Conservation (phyloP, 2,329 filamentous ascomycete species). For the Colletotrichum musae region DNA sequence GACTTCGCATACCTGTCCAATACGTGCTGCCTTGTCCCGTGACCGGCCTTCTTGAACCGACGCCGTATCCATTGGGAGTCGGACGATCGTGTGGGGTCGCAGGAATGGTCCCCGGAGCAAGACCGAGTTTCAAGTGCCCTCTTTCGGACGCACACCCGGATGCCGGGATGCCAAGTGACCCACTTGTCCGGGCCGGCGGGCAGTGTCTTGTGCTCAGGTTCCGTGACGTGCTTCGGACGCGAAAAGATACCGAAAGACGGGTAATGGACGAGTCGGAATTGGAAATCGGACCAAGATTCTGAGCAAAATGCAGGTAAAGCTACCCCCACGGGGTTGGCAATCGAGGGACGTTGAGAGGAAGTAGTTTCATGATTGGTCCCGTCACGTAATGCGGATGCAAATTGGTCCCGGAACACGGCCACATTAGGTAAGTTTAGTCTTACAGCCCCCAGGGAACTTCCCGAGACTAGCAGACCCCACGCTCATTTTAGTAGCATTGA, state of each 20-base stretch:
- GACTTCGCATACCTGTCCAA: constrained; percentile 19
- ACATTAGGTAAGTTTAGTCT: constrained; percentile 29
- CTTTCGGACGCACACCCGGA: constrained; percentile 22
- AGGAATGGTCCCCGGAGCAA: background rate
- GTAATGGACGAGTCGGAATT: background rate
- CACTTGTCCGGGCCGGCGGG: constrained; percentile 22
- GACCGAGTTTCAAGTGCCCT: background rate
- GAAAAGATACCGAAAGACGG: constrained; percentile 20
- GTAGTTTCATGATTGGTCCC: constrained; percentile 37
- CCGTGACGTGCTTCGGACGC: constrained; percentile 11
- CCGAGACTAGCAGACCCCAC: constrained; percentile 22
- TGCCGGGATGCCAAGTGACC: constrained; percentile 11
- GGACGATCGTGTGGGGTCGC: background rate
- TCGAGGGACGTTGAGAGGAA: constrained; percentile 10
- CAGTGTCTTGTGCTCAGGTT: background rate
- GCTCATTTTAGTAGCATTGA: background rate
- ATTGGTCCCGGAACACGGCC: constrained; percentile 25
- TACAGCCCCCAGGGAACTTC: constrained; percentile 18
- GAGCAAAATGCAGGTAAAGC: background rate
- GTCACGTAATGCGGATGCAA: constrained; percentile 37
- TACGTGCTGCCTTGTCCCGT: constrained; percentile 22
- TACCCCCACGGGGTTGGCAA: background rate
- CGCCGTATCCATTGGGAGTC: constrained; percentile 23
- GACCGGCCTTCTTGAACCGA: constrained; percentile 17
- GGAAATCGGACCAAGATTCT: background rate